phyloP scores from a whole-genome alignment of 768 basidiomycete genomes.

The Myochromella boudieri region DNA sequence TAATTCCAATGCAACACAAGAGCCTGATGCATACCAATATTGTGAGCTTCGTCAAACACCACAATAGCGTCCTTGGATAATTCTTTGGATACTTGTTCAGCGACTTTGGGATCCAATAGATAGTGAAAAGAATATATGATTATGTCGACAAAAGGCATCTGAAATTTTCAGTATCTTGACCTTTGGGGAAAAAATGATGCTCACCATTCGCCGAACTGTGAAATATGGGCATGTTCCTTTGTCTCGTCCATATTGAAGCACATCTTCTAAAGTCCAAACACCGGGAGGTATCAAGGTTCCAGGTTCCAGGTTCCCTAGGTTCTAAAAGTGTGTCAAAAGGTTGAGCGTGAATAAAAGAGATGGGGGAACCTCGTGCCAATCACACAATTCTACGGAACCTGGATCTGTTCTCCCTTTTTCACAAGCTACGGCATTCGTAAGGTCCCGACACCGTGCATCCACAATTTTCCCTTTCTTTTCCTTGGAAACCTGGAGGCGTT shows the following conservation, averaged over 20 bases:
- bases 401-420: constrained; percentile 85
- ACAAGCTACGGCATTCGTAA: constrained; percentile 82
- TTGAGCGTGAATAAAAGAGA: constrained; percentile 1
- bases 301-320: constrained; percentile 76
- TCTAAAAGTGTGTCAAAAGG: constrained; percentile 44
- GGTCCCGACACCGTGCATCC: constrained; percentile 93
- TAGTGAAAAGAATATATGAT: constrained; percentile 99
- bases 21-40: constrained; percentile 67
- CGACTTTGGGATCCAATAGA: constrained; percentile 96
- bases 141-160: constrained; percentile 96
- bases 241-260: constrained; percentile 85
- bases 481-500: constrained; percentile 72
- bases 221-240: constrained; percentile 94
- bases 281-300: constrained; percentile 83
- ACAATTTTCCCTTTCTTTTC: constrained; percentile 99
- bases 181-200: background rate
- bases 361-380: constrained; percentile 86
- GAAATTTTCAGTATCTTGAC: constrained; percentile 10
- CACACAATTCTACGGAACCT: constrained; percentile 87
- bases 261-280: constrained; percentile 92
- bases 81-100: constrained; percentile 98
- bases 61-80: constrained; percentile 97
- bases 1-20: constrained; percentile 25
- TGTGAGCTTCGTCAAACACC: constrained; percentile 99
- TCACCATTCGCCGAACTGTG: constrained; percentile 91